Percentiles rank a stretch among this genome's conserved stretches.
Conservation (phyloP, 352 stramenopile species). For the Globisporangium canariense region DNA sequence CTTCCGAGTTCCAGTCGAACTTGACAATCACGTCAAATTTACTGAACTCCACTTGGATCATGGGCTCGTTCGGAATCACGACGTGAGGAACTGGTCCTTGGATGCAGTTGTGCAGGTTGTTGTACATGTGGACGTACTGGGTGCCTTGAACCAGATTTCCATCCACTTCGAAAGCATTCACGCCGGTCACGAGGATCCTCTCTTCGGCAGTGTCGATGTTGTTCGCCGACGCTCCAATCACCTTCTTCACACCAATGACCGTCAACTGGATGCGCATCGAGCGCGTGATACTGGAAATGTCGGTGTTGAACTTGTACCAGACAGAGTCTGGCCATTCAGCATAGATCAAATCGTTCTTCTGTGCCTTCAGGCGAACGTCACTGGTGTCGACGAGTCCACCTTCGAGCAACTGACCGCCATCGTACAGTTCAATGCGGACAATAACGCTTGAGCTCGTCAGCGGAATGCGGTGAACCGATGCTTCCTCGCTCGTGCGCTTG, state of each 20-base stretch:
- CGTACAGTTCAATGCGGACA: constrained; percentile 74
- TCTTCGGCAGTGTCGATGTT: constrained; percentile 47
- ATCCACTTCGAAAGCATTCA: constrained; percentile 85
- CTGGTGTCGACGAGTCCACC: constrained; percentile 61
- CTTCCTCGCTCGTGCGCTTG: constrained; percentile 72
- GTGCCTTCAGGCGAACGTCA: constrained; percentile 68
- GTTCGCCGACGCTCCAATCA: constrained; percentile 38
- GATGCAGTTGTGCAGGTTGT: constrained; percentile 70
- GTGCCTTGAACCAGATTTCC: constrained; percentile 56
- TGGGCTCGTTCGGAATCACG: constrained; percentile 56
- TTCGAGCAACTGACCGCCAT: constrained; percentile 70
- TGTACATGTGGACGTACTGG: constrained; percentile 80
- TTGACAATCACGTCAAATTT: constrained; percentile 64
- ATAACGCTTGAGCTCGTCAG: constrained; percentile 65
- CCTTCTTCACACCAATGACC: constrained; percentile 68
- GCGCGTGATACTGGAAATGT: constrained; percentile 61
- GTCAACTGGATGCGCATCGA: constrained; percentile 79
- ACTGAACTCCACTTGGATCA: constrained; percentile 71
- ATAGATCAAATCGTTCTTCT: constrained; percentile 68
- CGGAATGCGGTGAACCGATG: constrained; percentile 38
- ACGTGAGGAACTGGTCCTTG: constrained; percentile 75
- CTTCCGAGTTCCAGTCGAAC: constrained; percentile 60
- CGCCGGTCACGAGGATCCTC: constrained; percentile 72
- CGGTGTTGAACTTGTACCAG: constrained; percentile 80
- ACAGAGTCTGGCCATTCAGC: constrained; percentile 69